Percentiles rank a stretch among this genome's conserved stretches.
phyloP scores from a whole-genome alignment of 148 eudicot genomes.

The Rhododendron kiyosumense region DNA sequence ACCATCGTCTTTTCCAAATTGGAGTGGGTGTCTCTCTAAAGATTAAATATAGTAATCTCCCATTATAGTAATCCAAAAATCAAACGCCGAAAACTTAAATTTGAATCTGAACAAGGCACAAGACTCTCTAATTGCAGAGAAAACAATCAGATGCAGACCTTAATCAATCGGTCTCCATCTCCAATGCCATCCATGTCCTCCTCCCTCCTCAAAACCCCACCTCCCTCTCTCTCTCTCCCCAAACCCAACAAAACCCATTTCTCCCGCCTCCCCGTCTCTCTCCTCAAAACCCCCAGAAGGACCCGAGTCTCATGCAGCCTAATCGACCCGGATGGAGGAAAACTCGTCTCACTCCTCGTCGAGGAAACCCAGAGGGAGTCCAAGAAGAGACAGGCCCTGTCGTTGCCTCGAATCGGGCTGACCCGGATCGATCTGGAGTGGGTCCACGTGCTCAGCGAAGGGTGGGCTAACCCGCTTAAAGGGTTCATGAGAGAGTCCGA shows the following conservation, averaged over 20 bases:
- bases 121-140: not conserved
- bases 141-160: not conserved
- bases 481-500: constrained; percentile 92
- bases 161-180: not conserved
- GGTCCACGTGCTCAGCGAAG: constrained; percentile 94
- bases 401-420: constrained; percentile 45
- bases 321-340: constrained; percentile 85
- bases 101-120: no score
- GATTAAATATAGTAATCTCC: no score
- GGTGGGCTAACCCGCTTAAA: constrained; percentile 87
- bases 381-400: constrained; percentile 27
- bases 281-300: constrained; percentile 1
- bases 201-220: constrained; percentile 29
- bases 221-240: constrained; percentile 17
- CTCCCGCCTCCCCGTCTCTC: constrained; percentile 2
- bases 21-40: no score
- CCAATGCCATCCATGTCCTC: constrained; percentile 61
- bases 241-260: constrained; percentile 20
- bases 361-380: constrained; percentile 23
- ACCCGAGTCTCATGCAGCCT: constrained; percentile 33
- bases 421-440: constrained; percentile 62
- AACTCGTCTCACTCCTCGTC: constrained; percentile 49
- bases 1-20: no score
- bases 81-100: no score
- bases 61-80: no score